Evolutionary conservation across 2,329 filamentous ascomycete genomes (phyloP).

Genomic region (Fusarium miscanthi): DNA sequence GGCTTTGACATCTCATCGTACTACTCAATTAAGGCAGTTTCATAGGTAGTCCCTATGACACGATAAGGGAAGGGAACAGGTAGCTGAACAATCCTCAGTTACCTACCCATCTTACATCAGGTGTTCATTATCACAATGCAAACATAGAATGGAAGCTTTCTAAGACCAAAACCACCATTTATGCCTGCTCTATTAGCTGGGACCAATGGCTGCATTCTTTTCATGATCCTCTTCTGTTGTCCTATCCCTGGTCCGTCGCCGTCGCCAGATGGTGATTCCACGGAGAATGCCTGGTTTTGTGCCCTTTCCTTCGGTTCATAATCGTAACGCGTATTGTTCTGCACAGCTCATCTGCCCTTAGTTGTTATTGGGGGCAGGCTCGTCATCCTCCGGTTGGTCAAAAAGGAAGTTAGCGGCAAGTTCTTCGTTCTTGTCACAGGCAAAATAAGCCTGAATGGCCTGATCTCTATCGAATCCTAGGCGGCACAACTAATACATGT

Average conservation of each 20-base stretch:
- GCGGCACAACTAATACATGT: slow-evolving; percentile 76
- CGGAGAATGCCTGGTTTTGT: slow-evolving; percentile 38
- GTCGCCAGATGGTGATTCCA: slow-evolving; percentile 32
- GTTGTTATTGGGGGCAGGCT: slow-evolving; percentile 63
- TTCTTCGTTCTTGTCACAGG: slow-evolving; percentile 99
- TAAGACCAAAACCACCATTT: background rate
- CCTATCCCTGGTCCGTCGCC: slow-evolving; percentile 7
- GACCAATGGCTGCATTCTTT: background rate
- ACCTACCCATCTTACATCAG: background rate
- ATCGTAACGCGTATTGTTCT: slow-evolving; percentile 40
- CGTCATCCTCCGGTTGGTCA: slow-evolving; percentile 91
- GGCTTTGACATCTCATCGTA: background rate
- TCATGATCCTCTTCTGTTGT: background rate
- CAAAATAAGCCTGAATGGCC: slow-evolving; percentile 98
- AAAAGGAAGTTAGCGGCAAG: slow-evolving; percentile 98
- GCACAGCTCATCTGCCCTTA: slow-evolving; percentile 40
- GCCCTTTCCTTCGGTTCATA: slow-evolving; percentile 41
- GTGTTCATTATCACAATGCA: background rate
- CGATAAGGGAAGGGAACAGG: background rate
- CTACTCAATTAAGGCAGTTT: background rate
- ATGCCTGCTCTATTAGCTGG: background rate
- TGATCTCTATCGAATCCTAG: slow-evolving; percentile 93
- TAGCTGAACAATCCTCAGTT: background rate
- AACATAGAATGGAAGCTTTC: background rate
- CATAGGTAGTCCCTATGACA: background rate